phyloP scores from a whole-genome alignment of 331 rosid species.

The Quercus phellos region DNA sequence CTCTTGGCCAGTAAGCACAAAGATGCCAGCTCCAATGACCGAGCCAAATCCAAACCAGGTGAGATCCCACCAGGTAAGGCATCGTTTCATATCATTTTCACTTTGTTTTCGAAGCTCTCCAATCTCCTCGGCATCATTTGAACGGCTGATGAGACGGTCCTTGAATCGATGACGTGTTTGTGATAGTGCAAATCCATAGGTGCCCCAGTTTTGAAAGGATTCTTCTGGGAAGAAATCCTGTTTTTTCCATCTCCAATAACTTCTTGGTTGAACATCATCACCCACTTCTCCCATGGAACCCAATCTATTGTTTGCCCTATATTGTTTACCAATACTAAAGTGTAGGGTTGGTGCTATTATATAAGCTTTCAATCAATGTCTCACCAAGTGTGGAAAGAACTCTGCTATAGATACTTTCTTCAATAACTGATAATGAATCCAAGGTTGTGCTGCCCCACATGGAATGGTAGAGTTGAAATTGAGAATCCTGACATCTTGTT shows the following conservation, averaged over 20 bases:
- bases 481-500: background rate
- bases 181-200: constrained; percentile 29
- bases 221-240: constrained; percentile 79
- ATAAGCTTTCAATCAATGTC: background rate
- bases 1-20: constrained; percentile 69
- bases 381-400: background rate
- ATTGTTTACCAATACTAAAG: background rate
- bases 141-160: constrained; percentile 36
- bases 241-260: constrained; percentile 73
- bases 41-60: constrained; percentile 80
- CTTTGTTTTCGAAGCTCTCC: constrained; percentile 25
- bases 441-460: background rate
- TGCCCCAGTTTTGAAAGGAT: constrained; percentile 44
- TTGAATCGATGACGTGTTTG: constrained; percentile 38
- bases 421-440: background rate
- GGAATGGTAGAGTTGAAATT: background rate
- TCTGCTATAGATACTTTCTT: background rate
- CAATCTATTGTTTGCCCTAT: background rate
- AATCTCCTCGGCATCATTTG: constrained; percentile 41
- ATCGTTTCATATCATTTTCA: constrained; percentile 50
- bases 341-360: background rate
- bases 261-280: constrained; percentile 29
- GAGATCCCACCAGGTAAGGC: constrained; percentile 78
- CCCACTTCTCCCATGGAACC: constrained; percentile 12
- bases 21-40: constrained; percentile 75